Base-by-base conservation (phyloP, 352 stramenopile genomes). In the Ophiocytium majus region DNA sequence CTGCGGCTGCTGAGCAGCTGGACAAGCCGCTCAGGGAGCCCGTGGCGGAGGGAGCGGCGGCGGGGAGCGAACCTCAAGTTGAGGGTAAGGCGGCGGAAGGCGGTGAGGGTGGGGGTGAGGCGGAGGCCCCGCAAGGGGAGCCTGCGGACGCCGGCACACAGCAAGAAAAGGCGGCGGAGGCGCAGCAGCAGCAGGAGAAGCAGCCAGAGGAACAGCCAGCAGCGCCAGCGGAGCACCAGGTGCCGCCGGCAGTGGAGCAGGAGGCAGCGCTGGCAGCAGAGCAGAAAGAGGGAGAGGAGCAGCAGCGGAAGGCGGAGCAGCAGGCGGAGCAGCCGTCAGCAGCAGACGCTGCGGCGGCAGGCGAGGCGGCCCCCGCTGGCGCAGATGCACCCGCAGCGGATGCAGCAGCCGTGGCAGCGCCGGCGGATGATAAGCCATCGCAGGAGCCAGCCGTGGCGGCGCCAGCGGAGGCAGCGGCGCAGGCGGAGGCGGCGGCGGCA, bases 161-260 rank as follows among this genome's bases (percentile, higher is more conserved):
- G 43, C 5, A 5, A 14, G 5, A 57, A 14, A 5, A 57, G 43
- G 5, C 5, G 43, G 5, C 5, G 43, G 5, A 57, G 43, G 5
- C 63, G 33, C 63, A 84, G 5, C 80, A 84, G 80, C 63, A 63
- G 33, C 63, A 79, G 19, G 63, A 80, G 9, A 36, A 84, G n/a
- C 80, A 63, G 9, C 57, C 35, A 31, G 33, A 84, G 43, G 63
- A 81, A 31, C 81, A 50, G 35, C 43, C 43, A 14, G 5, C 43
- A 5, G 43, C 43, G 43, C 5, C 43, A 57, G 43, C 5, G 43
- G 43, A 57, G 5, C 5, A 14, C 5, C 5, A 57, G 5, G 43
- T 14, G 5, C 5, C 14, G 43, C 43, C 5, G 43, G 43, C 43
- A 14, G 43, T 14, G 5, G 43, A 14, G 43, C 5, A 57, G 43